A percentile compares a stretch with the other conserved stretches of the same genome.
Evolutionary conservation across 2,329 filamentous ascomycete genomes (phyloP).

Genomic region (Cladosporium sp.): DNA sequence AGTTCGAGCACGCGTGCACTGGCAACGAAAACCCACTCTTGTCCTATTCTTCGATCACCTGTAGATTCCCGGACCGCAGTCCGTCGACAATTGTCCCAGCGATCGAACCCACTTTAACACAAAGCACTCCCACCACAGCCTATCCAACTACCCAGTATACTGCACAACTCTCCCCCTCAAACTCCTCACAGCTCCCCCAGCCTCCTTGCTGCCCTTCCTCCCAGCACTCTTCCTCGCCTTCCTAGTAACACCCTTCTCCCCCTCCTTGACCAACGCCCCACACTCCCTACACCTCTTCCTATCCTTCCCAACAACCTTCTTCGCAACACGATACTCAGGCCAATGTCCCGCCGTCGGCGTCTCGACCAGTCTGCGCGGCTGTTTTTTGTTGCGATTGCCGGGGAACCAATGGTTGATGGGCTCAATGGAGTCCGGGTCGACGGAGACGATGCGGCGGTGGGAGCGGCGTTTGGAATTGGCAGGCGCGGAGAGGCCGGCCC

Average conservation of each 20-base stretch:
- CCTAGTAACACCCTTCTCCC: background rate
- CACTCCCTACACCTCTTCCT: slow-evolving; percentile 10
- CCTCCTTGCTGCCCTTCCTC: background rate
- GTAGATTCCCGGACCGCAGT: background rate
- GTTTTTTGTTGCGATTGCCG: slow-evolving; percentile 3
- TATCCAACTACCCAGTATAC: background rate
- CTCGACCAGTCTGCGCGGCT: slow-evolving; percentile 17
- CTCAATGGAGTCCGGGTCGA: slow-evolving; percentile 1
- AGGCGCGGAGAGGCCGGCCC: background rate
- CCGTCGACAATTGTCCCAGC: background rate
- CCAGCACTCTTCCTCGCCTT: background rate
- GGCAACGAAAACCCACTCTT: background rate
- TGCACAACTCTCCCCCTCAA: slow-evolving; percentile 7
- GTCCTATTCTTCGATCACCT: background rate
- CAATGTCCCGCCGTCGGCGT: slow-evolving; percentile 12
- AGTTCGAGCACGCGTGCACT: background rate
- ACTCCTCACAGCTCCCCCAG: background rate
- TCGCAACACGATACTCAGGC: slow-evolving; percentile 10
- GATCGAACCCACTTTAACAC: background rate
- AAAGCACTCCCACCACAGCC: background rate
- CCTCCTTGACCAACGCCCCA: slow-evolving; percentile 4
- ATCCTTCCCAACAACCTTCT: background rate
- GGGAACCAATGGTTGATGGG: slow-evolving; percentile 22
- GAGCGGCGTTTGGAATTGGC: background rate
- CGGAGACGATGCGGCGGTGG: background rate